phyloP scores from a whole-genome alignment of 2,329 filamentous ascomycete species.

The Penicillium sp. region DNA sequence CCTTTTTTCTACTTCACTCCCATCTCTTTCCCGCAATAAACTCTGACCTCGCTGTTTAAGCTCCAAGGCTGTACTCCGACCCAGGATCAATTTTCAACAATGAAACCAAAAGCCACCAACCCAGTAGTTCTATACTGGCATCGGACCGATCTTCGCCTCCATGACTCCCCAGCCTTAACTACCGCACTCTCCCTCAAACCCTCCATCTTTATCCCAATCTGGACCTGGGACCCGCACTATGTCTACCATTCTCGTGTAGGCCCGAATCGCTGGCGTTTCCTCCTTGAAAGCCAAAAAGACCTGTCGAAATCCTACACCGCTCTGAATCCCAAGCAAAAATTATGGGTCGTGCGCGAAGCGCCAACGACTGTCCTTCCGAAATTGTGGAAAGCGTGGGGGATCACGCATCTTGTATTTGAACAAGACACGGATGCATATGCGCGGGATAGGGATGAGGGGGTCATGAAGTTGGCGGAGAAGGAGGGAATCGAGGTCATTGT shows the following conservation, averaged over 20 bases:
- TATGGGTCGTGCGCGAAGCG: constrained; percentile 69
- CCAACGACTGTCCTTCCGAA: constrained; percentile 70
- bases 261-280: constrained; percentile 71
- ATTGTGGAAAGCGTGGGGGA: constrained; percentile 69
- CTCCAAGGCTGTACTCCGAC: not conserved
- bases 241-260: constrained; percentile 70
- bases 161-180: constrained; percentile 72
- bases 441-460: constrained; percentile 59
- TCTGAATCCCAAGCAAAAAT: constrained; percentile 67
- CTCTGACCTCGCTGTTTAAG: no score
- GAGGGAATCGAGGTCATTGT: constrained; percentile 68
- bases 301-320: constrained; percentile 65
- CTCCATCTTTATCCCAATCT: constrained; percentile 68
- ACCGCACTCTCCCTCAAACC: constrained; percentile 70
- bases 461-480: constrained; percentile 59
- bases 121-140: constrained; percentile 70
- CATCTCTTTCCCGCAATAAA: not conserved
- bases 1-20: not conserved
- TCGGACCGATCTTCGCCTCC: constrained; percentile 71
- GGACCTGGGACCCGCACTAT: constrained; percentile 80
- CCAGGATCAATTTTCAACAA: not conserved
- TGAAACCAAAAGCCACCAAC: constrained; percentile 1
- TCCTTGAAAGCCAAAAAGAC: constrained; percentile 72
- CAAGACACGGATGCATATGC: constrained; percentile 75
- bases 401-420: constrained; percentile 75